These are phyloP conservation scores for Penicillium taxi DNA, from an alignment of 495 filamentous ascomycete genomes.

Conservation along the genomic window DNA sequence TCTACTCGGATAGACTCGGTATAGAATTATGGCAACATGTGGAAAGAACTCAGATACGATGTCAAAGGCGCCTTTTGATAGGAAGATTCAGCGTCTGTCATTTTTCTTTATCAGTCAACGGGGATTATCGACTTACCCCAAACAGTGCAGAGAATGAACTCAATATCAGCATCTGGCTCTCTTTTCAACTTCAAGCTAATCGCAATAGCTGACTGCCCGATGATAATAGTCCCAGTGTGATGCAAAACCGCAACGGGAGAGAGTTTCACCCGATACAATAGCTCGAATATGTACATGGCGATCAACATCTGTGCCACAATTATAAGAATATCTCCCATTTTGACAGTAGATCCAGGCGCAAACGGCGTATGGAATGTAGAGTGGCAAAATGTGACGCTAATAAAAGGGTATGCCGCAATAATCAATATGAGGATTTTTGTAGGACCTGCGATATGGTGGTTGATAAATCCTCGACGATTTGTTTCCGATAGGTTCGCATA, in stretches of 20 bases:
- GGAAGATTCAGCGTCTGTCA: no score
- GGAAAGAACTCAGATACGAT: slow-evolving; percentile 44
- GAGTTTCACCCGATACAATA: slow-evolving; percentile 36
- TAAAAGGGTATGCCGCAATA: slow-evolving; percentile 39
- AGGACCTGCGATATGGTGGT: slow-evolving; percentile 41
- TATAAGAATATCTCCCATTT: slow-evolving; percentile 36
- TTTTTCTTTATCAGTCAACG: no score
- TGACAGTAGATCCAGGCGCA: slow-evolving; percentile 22
- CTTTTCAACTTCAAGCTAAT: slow-evolving; percentile 31
- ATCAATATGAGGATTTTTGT: slow-evolving; percentile 40
- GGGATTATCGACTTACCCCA: slow-evolving; percentile 43
- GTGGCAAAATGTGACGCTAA: slow-evolving; percentile 29
- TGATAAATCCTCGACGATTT: slow-evolving; percentile 39
- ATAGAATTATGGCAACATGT: slow-evolving; percentile 43
- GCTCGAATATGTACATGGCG: slow-evolving; percentile 43
- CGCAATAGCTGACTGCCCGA: slow-evolving; percentile 40
- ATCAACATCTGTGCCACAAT: slow-evolving; percentile 38
- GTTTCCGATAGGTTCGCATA: slow-evolving; percentile 31
- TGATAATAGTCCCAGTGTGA: slow-evolving; percentile 40
- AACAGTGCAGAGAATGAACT: slow-evolving; percentile 41
- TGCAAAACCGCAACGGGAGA: slow-evolving; percentile 39
- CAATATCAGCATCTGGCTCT: slow-evolving; percentile 40
- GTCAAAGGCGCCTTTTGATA: slow-evolving; percentile 37
- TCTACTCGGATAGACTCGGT: slow-evolving; percentile 32
- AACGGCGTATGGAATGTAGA: slow-evolving; percentile 28